Conservation (phyloP, 345 rosid genomes). For the Moricandia arvensis region DNA sequence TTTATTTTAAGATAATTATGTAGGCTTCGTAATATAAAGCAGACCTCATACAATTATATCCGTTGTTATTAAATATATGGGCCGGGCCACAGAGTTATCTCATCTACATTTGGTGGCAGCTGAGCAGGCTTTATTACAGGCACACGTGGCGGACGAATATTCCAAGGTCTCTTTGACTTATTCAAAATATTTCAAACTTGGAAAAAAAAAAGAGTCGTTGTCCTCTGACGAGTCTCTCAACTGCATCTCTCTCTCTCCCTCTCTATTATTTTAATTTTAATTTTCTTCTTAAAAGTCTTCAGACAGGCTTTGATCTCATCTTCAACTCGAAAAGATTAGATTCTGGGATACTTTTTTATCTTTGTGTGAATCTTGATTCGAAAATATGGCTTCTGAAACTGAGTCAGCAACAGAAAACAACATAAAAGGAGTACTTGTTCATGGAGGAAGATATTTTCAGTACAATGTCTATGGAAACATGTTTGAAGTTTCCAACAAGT, state of each 20-base stretch:
- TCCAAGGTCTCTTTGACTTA: slow-evolving; percentile 2
- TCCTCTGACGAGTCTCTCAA: slow-evolving; percentile 2
- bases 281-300: neutral
- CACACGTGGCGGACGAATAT: neutral
- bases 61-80: neutral
- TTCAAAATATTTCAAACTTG: slow-evolving; percentile 21
- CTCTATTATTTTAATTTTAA: slow-evolving; percentile 9
- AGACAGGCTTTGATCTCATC: slow-evolving; percentile 8
- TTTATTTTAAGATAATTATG: too few species aligned
- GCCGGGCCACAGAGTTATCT: neutral
- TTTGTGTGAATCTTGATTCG: neutral
- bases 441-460: slow-evolving; percentile 49
- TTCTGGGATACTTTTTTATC: neutral
- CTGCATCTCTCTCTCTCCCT: neutral
- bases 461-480: slow-evolving; percentile 53
- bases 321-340: neutral
- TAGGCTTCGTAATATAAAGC: too few species aligned
- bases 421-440: slow-evolving; percentile 32
- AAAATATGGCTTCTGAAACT: slow-evolving; percentile 23
- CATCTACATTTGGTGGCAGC: neutral
- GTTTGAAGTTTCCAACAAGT: slow-evolving; percentile 55
- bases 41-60: neutral
- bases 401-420: slow-evolving; percentile 18
- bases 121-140: neutral
- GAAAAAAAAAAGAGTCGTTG: slow-evolving; percentile 26